Evolutionary conservation across 495 filamentous ascomycete genomes (phyloP).

Genomic region (Penicillium robsamsonii): DNA sequence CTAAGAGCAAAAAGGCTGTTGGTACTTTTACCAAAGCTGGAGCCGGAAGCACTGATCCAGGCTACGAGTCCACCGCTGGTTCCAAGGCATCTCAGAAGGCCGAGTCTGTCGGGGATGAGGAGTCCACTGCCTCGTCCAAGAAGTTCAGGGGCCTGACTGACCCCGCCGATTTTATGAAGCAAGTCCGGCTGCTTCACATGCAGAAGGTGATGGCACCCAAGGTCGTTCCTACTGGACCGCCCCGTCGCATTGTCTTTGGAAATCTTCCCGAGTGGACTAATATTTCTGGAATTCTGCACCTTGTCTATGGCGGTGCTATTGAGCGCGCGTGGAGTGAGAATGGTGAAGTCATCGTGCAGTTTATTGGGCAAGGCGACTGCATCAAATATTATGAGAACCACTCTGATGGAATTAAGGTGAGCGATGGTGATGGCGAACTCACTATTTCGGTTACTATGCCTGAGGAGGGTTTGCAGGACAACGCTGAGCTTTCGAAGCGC

Average conservation of each 20-base stretch:
- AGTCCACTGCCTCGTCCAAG: background rate
- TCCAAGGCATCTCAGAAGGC: background rate
- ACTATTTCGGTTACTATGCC: background rate
- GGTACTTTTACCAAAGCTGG: background rate
- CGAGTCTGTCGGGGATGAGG: background rate
- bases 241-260: constrained; percentile 37
- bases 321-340: constrained; percentile 30
- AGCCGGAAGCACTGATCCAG: background rate
- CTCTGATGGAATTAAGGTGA: constrained; percentile 3
- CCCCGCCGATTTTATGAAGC: constrained; percentile 1
- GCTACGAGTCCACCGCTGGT: too few species aligned
- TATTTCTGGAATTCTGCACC: constrained; percentile 35
- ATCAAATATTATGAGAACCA: constrained; percentile 4
- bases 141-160: background rate
- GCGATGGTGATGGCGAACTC: background rate
- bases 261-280: constrained; percentile 32
- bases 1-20: too few species aligned
- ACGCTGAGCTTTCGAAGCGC: background rate
- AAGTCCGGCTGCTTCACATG: background rate
- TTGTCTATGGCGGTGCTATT: constrained; percentile 46
- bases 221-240: background rate
- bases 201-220: constrained; percentile 1
- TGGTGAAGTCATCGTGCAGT: constrained; percentile 11
- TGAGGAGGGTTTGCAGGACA: constrained; percentile 2
- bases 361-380: constrained; percentile 10